Base-by-base conservation (phyloP, 2,329 filamentous ascomycete species). In the Botrytis fragariae region DNA sequence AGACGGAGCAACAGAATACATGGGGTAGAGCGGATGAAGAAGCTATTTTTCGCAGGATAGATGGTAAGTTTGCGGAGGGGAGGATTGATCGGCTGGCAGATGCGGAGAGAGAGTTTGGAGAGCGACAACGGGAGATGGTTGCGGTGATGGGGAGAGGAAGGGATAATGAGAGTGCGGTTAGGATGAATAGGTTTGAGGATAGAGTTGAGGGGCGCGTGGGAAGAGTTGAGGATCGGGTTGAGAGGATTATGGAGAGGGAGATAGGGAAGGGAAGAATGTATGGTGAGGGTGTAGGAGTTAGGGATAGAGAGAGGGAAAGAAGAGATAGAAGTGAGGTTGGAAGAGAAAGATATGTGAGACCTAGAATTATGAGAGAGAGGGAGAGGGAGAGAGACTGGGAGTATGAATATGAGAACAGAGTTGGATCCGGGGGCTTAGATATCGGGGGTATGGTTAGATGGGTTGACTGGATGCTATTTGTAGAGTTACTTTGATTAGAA, bases 391-490 rank as follows among this genome's bases (percentile, higher is more conserved):
- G 62, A 12, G 62, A 54, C 32, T 48, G 37, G 48, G 70, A 65
- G 35, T 59, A 68, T 68, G 54, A 39, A 18, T 67, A 72, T 65
- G 69, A 63, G 32, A 72, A n/a, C 37, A 32, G 22, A 16, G 22
- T 6, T 32, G 44, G 9, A 5, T 39, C 51, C 32, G 48, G 48
- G 64, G 35, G 18, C 4, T 0, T 0, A 57, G 64, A 29, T 54
- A 68, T 39, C 45, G 64, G 1, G 64, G 64, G 25, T 68, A 68
- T 39, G 35, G 32, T 12, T 68, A 32, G 35, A 39, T 29, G 35
- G 2, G 5, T 9, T 68, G 4, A 1, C 9, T 68, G 48, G 5
- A 9, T 16, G 25, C 42, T 57, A 42, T 68, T 57, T 14, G 37
- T 14, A 42, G 25, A 57, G 25, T 0, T 45, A 2, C 14, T 37